Conservation (phyloP, 2,329 filamentous ascomycete species). For the Bisporella sp. region DNA sequence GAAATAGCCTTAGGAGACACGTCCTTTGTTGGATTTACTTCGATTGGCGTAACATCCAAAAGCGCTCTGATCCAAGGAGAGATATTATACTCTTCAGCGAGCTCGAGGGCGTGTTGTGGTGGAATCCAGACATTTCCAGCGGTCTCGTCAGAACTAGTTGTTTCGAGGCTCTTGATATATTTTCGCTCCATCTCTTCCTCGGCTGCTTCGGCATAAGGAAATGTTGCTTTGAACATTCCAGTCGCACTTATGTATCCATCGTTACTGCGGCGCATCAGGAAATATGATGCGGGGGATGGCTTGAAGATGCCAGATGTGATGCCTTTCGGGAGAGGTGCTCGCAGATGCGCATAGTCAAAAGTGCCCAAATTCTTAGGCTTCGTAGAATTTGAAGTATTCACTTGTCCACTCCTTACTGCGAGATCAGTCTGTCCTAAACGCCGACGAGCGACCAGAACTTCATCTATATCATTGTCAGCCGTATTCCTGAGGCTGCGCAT, state of each 20-base stretch:
- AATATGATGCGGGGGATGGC: constrained; percentile 80
- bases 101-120: constrained; percentile 68
- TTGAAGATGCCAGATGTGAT: constrained; percentile 91
- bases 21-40: constrained; percentile 31
- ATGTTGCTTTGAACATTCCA: constrained; percentile 89
- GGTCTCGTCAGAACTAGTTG: constrained; percentile 84
- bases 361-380: constrained; percentile 69
- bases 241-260: constrained; percentile 82
- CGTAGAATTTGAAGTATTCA: constrained; percentile 63
- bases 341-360: constrained; percentile 94
- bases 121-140: constrained; percentile 97
- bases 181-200: constrained; percentile 73
- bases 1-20: constrained; percentile 65
- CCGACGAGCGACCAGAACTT: constrained; percentile 58
- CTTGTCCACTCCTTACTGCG: constrained; percentile 69
- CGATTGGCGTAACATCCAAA: constrained; percentile 78
- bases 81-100: constrained; percentile 85
- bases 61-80: constrained; percentile 85
- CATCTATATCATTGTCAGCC: constrained; percentile 21
- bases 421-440: constrained; percentile 91
- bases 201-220: constrained; percentile 65
- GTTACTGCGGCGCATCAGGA: constrained; percentile 85
- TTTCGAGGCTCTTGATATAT: constrained; percentile 75
- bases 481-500: constrained; percentile 8
- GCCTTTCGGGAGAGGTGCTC: constrained; percentile 86